Percentiles rank a stretch among this genome's conserved stretches.
Conservation (phyloP, 805 yeast genomes). For the Teunomyces pallodes region DNA sequence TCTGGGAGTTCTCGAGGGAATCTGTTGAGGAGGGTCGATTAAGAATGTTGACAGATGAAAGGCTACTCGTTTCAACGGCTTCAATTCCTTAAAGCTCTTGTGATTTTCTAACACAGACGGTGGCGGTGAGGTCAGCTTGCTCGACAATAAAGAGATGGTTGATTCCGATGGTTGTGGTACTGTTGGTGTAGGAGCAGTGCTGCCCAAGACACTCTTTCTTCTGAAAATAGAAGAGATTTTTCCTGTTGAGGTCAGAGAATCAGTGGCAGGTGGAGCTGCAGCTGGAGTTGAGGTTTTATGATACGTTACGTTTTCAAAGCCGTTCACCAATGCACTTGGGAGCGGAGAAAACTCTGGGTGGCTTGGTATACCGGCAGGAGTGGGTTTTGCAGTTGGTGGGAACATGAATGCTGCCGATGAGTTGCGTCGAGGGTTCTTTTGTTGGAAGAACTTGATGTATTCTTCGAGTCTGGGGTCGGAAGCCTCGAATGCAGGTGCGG, state of each 20-base stretch:
- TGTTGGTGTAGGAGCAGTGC: slow-evolving; percentile 3
- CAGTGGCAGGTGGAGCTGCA: neutral
- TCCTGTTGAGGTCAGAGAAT: slow-evolving; percentile 1
- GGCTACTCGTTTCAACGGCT: slow-evolving; percentile 41
- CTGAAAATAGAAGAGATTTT: neutral
- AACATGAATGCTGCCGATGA: neutral
- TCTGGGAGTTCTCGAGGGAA: slow-evolving; percentile 81
- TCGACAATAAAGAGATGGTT: neutral
- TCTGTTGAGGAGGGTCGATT: slow-evolving; percentile 82
- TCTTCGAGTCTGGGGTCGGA: slow-evolving; percentile 36
- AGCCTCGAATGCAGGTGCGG: slow-evolving; percentile 9
- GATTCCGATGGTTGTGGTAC: slow-evolving; percentile 4
- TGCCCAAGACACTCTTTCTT: slow-evolving; percentile 1
- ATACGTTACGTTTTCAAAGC: slow-evolving; percentile 12
- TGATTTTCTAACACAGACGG: slow-evolving; percentile 1
- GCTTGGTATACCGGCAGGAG: slow-evolving; percentile 4
- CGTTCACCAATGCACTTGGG: slow-evolving; percentile 19
- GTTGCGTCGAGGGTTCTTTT: slow-evolving; percentile 17
- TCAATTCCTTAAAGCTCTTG: slow-evolving; percentile 30
- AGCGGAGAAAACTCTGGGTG: slow-evolving; percentile 10
- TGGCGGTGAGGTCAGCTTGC: neutral
- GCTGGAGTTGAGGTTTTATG: slow-evolving; percentile 4
- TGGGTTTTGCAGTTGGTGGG: slow-evolving; percentile 1
- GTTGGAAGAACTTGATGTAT: slow-evolving; percentile 33
- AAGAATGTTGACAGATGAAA: slow-evolving; percentile 42